phyloP scores from a whole-genome alignment of 495 filamentous ascomycete species.

The Bacidia rubella region DNA sequence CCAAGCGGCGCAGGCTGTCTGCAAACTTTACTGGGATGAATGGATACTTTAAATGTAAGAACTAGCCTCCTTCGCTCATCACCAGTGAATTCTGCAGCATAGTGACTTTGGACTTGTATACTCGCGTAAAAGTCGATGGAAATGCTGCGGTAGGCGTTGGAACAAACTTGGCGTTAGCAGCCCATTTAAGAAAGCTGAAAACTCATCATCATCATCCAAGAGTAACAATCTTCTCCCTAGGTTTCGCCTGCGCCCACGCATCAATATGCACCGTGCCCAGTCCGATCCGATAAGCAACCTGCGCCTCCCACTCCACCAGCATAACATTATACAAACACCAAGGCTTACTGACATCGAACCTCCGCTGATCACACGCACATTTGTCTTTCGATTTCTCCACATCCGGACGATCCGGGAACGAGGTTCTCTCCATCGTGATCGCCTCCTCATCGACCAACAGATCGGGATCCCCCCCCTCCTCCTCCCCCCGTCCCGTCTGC shows the following conservation, averaged over 20 bases:
- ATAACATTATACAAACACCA: constrained; percentile 17
- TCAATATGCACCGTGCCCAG: constrained; percentile 15
- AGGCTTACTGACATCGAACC: constrained; percentile 7
- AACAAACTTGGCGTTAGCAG: too few species aligned
- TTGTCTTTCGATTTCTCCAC: background rate
- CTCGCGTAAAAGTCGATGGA: too few species aligned
- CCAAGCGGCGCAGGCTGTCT: too few species aligned
- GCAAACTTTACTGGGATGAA: too few species aligned
- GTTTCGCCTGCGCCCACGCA: constrained; percentile 14
- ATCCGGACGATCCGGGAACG: constrained; percentile 8
- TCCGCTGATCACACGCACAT: constrained; percentile 6
- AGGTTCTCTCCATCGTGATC: constrained; percentile 3
- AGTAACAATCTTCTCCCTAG: constrained; percentile 3
- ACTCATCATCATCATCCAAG: constrained; percentile 4
- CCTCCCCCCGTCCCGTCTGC: constrained; percentile 11
- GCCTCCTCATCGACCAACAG: constrained; percentile 8
- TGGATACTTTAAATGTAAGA: too few species aligned
- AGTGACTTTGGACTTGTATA: too few species aligned
- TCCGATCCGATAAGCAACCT: constrained; percentile 62
- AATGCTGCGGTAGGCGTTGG: too few species aligned
- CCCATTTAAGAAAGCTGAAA: too few species aligned
- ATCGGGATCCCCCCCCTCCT: constrained; percentile 13
- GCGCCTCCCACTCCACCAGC: constrained; percentile 44
- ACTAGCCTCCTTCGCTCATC: too few species aligned
- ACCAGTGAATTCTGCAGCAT: too few species aligned